Percentiles rank a stretch among this genome's conserved stretches.
These are phyloP conservation scores for Telfairia occidentalis DNA, from an alignment of 331 rosid species.

Conservation along the genomic window DNA sequence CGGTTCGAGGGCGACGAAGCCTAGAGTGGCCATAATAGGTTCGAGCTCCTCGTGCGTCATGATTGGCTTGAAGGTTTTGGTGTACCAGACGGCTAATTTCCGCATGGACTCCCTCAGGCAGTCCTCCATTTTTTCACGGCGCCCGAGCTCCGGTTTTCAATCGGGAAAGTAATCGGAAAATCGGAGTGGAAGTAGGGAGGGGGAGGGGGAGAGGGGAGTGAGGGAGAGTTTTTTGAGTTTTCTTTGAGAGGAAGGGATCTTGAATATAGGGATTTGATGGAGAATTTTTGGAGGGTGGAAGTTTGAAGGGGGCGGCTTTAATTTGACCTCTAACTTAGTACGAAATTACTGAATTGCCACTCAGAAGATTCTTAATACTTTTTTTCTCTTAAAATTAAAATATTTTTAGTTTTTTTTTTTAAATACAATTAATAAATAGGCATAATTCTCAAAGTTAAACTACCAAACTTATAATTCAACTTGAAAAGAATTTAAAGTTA, in stretches of 20 bases:
- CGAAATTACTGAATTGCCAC: background rate
- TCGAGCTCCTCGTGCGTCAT: constrained; percentile 54
- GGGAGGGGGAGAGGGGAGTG: background rate
- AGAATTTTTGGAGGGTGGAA: constrained; percentile 14
- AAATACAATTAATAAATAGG: too few relatives aligned
- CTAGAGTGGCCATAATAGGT: constrained; percentile 41
- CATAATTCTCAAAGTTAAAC: too few relatives aligned
- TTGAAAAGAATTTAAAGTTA: too few relatives aligned
- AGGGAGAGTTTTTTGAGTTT: background rate
- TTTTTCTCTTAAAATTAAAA: too few relatives aligned
- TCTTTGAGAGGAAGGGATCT: constrained; percentile 11
- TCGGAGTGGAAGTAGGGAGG: background rate
- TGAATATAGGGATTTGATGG: constrained; percentile 21
- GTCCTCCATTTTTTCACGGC: constrained; percentile 17
- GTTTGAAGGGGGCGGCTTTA: background rate
- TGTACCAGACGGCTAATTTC: constrained; percentile 42
- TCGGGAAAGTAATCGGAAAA: background rate
- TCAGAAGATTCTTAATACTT: background rate
- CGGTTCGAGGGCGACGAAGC: constrained; percentile 34
- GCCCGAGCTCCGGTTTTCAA: background rate
- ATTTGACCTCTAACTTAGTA: background rate
- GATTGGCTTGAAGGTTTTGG: constrained; percentile 41
- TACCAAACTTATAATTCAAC: too few relatives aligned
- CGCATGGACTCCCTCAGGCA: constrained; percentile 29
- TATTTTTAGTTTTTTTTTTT: too few relatives aligned